These are phyloP conservation scores for Hypoxylon sp. DNA, from an alignment of 2,329 filamentous ascomycete species.

Conservation along the genomic window DNA sequence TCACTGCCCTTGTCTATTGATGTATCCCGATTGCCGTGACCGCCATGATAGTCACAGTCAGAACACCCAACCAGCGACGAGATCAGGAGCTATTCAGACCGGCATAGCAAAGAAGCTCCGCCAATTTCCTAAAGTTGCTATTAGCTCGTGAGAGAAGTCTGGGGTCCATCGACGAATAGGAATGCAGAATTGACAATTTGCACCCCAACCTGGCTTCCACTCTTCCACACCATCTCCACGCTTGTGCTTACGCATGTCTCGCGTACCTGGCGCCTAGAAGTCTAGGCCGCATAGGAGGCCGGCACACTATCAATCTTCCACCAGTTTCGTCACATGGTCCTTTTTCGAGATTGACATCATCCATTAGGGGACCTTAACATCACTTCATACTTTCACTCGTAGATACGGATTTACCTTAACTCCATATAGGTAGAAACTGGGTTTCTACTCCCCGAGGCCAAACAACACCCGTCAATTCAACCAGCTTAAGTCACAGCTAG, in stretches of 20 bases:
- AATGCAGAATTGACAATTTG: constrained; percentile 21
- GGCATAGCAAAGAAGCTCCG: constrained; percentile 31
- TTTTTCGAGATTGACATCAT: constrained; percentile 28
- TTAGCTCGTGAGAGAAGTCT: constrained; percentile 33
- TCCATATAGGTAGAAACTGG: constrained; percentile 1
- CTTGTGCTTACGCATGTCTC: constrained; percentile 42
- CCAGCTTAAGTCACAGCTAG: neutral
- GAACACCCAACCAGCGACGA: constrained; percentile 30
- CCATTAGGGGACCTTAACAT: constrained; percentile 16
- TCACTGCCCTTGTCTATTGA: constrained; percentile 28
- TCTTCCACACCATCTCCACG: constrained; percentile 38
- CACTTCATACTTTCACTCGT: constrained; percentile 16
- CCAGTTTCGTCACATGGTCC: constrained; percentile 34
- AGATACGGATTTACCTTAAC: constrained; percentile 6
- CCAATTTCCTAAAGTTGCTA: constrained; percentile 41
- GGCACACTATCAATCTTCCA: constrained; percentile 23
- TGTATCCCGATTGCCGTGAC: constrained; percentile 14
- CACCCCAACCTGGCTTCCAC: constrained; percentile 37
- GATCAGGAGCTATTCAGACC: constrained; percentile 29
- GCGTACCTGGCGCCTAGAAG: constrained; percentile 42
- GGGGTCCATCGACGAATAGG: constrained; percentile 36
- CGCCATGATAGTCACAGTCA: constrained; percentile 29
- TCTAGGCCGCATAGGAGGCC: constrained; percentile 36
- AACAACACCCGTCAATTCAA: constrained; percentile 4
- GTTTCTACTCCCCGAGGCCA: neutral